These are phyloP conservation scores for Pyracantha coccinea DNA, from an alignment of 331 rosid genomes.

Conservation along the genomic window DNA sequence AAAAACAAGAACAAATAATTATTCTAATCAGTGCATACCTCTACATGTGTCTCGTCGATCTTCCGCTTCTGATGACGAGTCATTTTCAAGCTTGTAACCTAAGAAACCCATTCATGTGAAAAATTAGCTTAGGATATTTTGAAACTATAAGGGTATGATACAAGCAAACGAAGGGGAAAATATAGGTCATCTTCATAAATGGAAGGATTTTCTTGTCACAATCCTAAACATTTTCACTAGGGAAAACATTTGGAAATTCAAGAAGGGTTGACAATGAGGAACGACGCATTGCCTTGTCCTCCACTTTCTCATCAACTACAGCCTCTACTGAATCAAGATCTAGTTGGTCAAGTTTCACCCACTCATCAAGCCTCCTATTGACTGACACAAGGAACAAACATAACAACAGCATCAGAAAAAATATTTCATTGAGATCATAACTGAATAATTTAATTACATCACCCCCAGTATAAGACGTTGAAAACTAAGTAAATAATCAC, in stretches of 20 bases:
- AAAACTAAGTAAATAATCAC: neutral
- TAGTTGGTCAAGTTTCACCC: conserved; percentile 98
- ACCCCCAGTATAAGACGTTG: neutral
- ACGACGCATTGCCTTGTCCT: conserved; percentile 64
- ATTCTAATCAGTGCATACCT: conserved; percentile 43
- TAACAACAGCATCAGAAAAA: neutral
- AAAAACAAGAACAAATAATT: neutral
- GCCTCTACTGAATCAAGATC: conserved; percentile 93
- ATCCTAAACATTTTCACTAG: neutral
- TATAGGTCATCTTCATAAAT: neutral
- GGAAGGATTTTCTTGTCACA: neutral
- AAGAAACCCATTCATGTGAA: conserved; percentile 14
- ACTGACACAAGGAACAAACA: conserved; percentile 33
- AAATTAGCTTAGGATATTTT: neutral
- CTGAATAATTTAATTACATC: neutral
- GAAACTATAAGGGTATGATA: neutral
- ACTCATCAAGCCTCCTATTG: conserved; percentile 98
- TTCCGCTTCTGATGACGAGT: conserved; percentile 98
- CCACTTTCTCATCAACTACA: conserved; percentile 99
- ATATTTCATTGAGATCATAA: neutral
- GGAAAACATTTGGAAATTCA: neutral
- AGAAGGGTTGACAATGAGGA: neutral
- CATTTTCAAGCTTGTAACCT: conserved; percentile 98
- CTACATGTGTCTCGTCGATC: conserved; percentile 97
- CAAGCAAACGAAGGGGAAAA: neutral